Evolutionary conservation across 208 protist species (phyloP).

Genomic region (Naegleria lovaniensis): DNA sequence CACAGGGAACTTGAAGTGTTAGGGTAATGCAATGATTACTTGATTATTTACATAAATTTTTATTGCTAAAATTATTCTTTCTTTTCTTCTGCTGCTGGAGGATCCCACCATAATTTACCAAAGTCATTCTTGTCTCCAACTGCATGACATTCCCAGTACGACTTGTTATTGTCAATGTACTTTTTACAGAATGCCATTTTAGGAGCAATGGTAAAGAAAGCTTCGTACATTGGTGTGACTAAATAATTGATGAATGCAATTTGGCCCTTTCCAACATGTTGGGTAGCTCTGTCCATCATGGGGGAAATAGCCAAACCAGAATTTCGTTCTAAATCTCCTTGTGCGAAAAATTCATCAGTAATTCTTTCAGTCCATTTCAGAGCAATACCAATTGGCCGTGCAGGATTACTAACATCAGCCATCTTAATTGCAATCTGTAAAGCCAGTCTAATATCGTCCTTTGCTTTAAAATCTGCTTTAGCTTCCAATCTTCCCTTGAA

Average conservation of each 20-base stretch:
- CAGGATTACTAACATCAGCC: slow-evolving; percentile 87
- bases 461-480: slow-evolving; percentile 51
- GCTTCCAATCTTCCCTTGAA: slow-evolving; percentile 63
- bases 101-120: neutral
- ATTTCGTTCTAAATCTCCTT: slow-evolving; percentile 79
- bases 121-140: neutral
- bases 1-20: too few relatives aligned
- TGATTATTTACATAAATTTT: neutral
- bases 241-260: slow-evolving; percentile 44
- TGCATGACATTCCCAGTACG: slow-evolving; percentile 8
- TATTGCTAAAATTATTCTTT: neutral
- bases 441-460: slow-evolving; percentile 68
- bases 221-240: slow-evolving; percentile 39
- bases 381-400: slow-evolving; percentile 68
- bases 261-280: slow-evolving; percentile 35
- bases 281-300: slow-evolving; percentile 70
- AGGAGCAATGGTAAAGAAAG: slow-evolving; percentile 18
- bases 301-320: slow-evolving; percentile 73
- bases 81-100: neutral
- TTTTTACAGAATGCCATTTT: slow-evolving; percentile 27
- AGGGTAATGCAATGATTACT: too few relatives aligned
- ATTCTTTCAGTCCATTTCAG: slow-evolving; percentile 79
- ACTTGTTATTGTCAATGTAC: neutral
- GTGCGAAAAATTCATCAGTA: slow-evolving; percentile 83
- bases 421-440: slow-evolving; percentile 80